These are phyloP conservation scores for Cadophora malorum DNA, from an alignment of 2,329 filamentous ascomycete genomes.

Conservation along the genomic window DNA sequence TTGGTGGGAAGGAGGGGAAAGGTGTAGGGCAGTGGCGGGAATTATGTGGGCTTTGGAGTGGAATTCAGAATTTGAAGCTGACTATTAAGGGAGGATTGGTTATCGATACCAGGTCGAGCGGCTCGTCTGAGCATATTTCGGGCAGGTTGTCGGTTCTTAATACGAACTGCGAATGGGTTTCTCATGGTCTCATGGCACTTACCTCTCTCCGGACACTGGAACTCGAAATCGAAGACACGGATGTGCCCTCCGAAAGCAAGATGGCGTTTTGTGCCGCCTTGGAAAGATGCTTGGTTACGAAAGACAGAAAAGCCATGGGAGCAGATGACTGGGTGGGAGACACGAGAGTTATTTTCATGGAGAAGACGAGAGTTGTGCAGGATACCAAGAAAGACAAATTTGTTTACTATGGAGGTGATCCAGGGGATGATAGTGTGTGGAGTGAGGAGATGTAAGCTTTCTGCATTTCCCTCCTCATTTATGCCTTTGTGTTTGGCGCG, in stretches of 20 bases:
- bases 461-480: not conserved
- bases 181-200: conserved; percentile 24
- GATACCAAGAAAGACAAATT: conserved; percentile 13
- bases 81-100: conserved; percentile 24
- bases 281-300: conserved; percentile 7
- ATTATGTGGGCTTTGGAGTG: conserved; percentile 30
- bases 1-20: conserved; percentile 6
- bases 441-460: conserved; percentile 23
- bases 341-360: conserved; percentile 25
- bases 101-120: not conserved
- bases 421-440: conserved; percentile 25
- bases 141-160: conserved; percentile 22
- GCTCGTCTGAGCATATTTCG: not conserved
- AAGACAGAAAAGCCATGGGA: not conserved
- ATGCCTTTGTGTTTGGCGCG: not conserved
- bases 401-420: conserved; percentile 26
- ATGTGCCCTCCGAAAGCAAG: conserved; percentile 24
- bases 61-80: conserved; percentile 26
- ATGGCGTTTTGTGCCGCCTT: conserved; percentile 29
- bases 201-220: conserved; percentile 25
- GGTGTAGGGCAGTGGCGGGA: conserved; percentile 29
- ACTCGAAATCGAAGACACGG: conserved; percentile 33
- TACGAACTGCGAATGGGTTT: conserved; percentile 28
- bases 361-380: conserved; percentile 14
- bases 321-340: conserved; percentile 16